Evolutionary conservation across 352 stramenopile species (phyloP).

Genomic region (Phytophthora brassicae): DNA sequence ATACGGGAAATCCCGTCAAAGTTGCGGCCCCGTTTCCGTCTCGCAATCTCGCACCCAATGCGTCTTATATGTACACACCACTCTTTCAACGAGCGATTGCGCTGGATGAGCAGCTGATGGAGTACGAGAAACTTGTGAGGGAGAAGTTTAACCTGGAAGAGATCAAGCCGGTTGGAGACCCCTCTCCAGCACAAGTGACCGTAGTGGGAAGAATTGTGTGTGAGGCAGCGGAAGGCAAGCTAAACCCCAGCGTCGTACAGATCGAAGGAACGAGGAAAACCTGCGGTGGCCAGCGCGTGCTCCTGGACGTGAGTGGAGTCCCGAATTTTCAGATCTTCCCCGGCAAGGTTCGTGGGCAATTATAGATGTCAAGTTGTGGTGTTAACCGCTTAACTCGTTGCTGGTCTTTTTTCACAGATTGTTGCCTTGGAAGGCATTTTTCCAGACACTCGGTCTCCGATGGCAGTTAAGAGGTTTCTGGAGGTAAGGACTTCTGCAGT

Average conservation of each 20-base stretch:
- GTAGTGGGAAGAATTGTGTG: constrained; percentile 85
- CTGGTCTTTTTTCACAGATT: constrained; percentile 40
- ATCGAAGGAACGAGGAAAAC: constrained; percentile 82
- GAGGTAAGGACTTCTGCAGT: constrained; percentile 39
- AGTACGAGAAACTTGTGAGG: constrained; percentile 80
- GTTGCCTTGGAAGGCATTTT: constrained; percentile 81
- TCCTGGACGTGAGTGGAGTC: constrained; percentile 71
- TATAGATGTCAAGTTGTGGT: neutral
- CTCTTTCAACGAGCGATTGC: constrained; percentile 75
- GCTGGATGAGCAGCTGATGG: constrained; percentile 72
- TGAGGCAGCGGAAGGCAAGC: constrained; percentile 79
- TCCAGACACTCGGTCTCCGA: constrained; percentile 63
- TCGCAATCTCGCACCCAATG: constrained; percentile 58
- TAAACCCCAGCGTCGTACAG: constrained; percentile 82
- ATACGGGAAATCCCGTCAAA: constrained; percentile 19
- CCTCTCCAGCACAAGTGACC: constrained; percentile 70
- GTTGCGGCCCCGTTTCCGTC: constrained; percentile 52
- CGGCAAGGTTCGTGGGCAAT: constrained; percentile 58
- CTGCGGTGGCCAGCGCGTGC: constrained; percentile 77
- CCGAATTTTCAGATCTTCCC: constrained; percentile 80
- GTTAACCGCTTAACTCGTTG: neutral
- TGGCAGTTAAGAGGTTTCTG: constrained; percentile 78
- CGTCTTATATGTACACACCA: constrained; percentile 86
- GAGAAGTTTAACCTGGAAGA: constrained; percentile 61
- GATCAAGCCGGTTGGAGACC: constrained; percentile 68